These are phyloP conservation scores for Histomonas meleagridis DNA, from an alignment of 208 protist genomes.

Conservation along the genomic window DNA sequence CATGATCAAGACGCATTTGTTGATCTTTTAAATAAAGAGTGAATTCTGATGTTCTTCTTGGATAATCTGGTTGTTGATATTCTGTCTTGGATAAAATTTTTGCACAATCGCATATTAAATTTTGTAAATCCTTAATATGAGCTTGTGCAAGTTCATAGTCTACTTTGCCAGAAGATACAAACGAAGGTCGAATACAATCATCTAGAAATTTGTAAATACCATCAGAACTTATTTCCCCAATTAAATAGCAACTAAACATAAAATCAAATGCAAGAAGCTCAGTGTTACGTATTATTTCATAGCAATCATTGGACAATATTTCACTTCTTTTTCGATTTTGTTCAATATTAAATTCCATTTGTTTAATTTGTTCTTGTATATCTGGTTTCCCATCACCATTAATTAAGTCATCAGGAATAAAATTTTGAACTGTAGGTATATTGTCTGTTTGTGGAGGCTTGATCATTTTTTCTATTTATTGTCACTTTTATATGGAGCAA, in stretches of 20 bases:
- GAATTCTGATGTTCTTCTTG: conserved; percentile 18
- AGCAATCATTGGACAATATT: background rate
- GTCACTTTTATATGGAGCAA: too few relatives aligned
- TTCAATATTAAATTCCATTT: conserved; percentile 30
- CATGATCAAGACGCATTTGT: background rate
- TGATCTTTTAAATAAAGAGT: background rate
- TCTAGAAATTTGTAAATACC: background rate
- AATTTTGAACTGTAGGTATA: too few relatives aligned
- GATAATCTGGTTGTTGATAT: background rate
- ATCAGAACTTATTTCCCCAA: background rate
- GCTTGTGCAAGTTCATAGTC: background rate
- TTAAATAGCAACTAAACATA: background rate
- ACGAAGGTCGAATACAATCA: background rate
- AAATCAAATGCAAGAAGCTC: conserved; percentile 18
- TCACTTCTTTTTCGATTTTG: background rate
- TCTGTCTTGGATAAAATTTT: background rate
- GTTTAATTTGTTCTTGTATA: background rate
- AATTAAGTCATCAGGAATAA: too few relatives aligned
- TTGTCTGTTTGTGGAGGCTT: too few relatives aligned
- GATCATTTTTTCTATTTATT: too few relatives aligned
- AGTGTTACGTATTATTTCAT: background rate
- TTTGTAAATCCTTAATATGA: background rate
- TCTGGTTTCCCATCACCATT: too few relatives aligned
- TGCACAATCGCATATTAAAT: background rate
- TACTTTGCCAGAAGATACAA: background rate